Percentiles rank a stretch among this genome's conserved stretches.
These are phyloP conservation scores for Kodamaea laetipori DNA, from an alignment of 805 yeast species.

Conservation along the genomic window DNA sequence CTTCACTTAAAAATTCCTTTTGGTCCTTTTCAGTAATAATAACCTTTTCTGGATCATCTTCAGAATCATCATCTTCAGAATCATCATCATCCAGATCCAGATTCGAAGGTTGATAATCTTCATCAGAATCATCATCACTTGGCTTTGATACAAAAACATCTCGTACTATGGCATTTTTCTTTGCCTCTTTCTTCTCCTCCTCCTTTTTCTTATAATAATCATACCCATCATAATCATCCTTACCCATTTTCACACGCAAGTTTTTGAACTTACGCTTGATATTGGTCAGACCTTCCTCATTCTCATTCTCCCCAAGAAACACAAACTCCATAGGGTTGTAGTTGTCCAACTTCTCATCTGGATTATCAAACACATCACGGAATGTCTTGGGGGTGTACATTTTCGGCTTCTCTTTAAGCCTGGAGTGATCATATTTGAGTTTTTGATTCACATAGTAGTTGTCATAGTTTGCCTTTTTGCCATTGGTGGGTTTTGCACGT, in stretches of 20 bases:
- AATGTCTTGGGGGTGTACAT: slow-evolving; percentile 44
- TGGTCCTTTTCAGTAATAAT: slow-evolving; percentile 11
- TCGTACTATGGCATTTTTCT: slow-evolving; percentile 16
- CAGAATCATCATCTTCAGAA: slow-evolving; percentile 7
- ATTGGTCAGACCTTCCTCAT: slow-evolving; percentile 17
- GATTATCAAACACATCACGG: slow-evolving; percentile 37
- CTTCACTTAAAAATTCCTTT: slow-evolving; percentile 7
- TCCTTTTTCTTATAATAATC: slow-evolving; percentile 34
- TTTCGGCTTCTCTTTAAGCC: slow-evolving; percentile 30
- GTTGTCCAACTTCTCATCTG: slow-evolving; percentile 29
- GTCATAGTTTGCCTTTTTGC: slow-evolving; percentile 15
- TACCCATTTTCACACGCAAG: slow-evolving; percentile 31
- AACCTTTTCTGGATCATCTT: slow-evolving; percentile 2
- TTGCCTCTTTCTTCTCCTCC: slow-evolving; percentile 18
- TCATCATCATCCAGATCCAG: slow-evolving; percentile 9
- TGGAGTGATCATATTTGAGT: slow-evolving; percentile 34
- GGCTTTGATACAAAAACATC: slow-evolving; percentile 26
- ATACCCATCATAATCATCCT: slow-evolving; percentile 34
- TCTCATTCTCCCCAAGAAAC: slow-evolving; percentile 31
- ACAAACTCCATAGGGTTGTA: slow-evolving; percentile 45
- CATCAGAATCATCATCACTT: slow-evolving; percentile 19
- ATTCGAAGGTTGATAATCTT: slow-evolving; percentile 1
- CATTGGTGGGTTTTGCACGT: neutral
- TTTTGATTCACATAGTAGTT: slow-evolving; percentile 43
- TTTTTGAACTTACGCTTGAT: slow-evolving; percentile 30